Evolutionary conservation across 2,329 filamentous ascomycete genomes (phyloP), one percentile per base, ranked within the genome.

Genomic region (Aureobasidium zeae): DNA sequence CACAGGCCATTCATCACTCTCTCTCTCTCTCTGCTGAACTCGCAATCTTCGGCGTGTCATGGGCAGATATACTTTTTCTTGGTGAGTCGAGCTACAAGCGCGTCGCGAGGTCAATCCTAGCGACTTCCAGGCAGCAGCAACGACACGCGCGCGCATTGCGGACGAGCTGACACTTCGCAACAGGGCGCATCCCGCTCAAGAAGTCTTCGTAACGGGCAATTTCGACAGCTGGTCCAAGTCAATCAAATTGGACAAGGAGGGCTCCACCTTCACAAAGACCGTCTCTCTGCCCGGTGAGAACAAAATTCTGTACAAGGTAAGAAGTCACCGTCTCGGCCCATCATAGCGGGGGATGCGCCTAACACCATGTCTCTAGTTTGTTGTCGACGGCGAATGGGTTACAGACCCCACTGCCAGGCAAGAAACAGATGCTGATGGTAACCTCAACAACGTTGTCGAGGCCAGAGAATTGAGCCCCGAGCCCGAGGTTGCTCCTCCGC

Each of bases 161-260:
- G n/a, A n/a, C n/a, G n/a, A n/a, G 20, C 32, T 48, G 21, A 44
- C 31, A 25, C 42, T 47, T 39, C 49, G 49, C 55, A 50, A 54
- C 66, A 95, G 89, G 89, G 78, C 82, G 60, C 81, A 91, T 63
- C 71, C 79, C 55, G 88, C 84, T 61, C 74, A 80, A 54, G 83
- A 93, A 61, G 89, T 96, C 63, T 89, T 83, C 65, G 91, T 96
- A 55, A 96, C 89, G 29, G 91, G 91, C 61, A 89, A 85, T 51
- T 96, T 96, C 62, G 89, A 96, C 67, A 76, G 86, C 68, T 98
- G 91, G 91, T 74, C 76, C 53, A 89, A 91, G 72, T 86, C 79
- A 45, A 77, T 89, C 63, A 77, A 83, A 69, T 75, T 98, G 46
- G 79, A 87, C 35, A 86, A 86, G 68, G 73, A 78, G 29, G 83